Evolutionary conservation across 148 eudicot genomes (phyloP).

Genomic region (Rhododendron ferrugineum): DNA sequence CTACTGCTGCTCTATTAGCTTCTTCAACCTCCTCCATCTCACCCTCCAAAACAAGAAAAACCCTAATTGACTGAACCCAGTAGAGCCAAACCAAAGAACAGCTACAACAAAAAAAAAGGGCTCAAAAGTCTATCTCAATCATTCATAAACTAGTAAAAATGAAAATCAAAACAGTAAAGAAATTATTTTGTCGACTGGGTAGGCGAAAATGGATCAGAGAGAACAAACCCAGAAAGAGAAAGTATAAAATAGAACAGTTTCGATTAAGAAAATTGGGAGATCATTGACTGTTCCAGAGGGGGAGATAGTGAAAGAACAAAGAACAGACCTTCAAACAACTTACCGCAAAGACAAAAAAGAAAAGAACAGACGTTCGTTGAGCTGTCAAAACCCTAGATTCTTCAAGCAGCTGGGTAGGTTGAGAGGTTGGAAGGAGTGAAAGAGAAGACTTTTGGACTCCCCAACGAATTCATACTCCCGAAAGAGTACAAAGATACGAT

Average conservation of each 20-base stretch:
- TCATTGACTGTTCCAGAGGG: background rate
- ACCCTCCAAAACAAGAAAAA: conserved; percentile 3
- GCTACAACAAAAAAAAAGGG: background rate
- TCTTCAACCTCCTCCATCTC: conserved; percentile 79
- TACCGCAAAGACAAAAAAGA: background rate
- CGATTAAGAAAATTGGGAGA: background rate
- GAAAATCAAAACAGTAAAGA: conserved; percentile 4
- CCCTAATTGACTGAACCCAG: background rate
- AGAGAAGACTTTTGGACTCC: conserved; percentile 36
- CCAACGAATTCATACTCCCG: conserved; percentile 27
- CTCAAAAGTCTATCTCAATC: conserved; percentile 2
- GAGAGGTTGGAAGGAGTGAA: conserved; percentile 37
- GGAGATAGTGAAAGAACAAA: conserved; percentile 6
- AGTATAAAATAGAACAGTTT: background rate
- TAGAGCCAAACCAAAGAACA: background rate
- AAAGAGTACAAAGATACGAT: conserved; percentile 20
- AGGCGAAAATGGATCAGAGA: conserved; percentile 8
- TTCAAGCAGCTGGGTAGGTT: conserved; percentile 15
- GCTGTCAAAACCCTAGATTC: conserved; percentile 51
- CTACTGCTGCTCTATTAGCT: conserved; percentile 75
- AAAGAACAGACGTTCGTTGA: conserved; percentile 1
- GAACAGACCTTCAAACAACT: conserved; percentile 32
- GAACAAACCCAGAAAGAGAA: conserved; percentile 3
- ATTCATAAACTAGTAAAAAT: background rate
- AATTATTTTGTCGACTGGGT: conserved; percentile 1